A percentile compares a stretch with the other conserved stretches of the same genome.
These are phyloP conservation scores for Xanthoconium separans DNA, from an alignment of 1,284 basidiomycete species.

Conservation along the genomic window DNA sequence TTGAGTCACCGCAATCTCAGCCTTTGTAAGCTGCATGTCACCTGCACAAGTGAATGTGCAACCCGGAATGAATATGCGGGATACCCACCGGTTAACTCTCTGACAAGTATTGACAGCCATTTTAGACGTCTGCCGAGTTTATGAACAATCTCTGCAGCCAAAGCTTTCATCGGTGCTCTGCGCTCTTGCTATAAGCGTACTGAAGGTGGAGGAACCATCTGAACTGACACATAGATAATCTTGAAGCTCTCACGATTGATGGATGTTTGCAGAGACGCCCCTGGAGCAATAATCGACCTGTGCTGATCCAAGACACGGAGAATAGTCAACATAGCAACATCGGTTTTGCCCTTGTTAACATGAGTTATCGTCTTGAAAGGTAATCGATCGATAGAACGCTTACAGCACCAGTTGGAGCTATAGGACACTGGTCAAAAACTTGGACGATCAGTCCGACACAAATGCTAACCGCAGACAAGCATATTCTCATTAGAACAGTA, in stretches of 20 bases:
- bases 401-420: conserved; percentile 94
- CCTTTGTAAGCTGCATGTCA: conserved; percentile 97
- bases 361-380: conserved; percentile 9
- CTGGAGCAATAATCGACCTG: conserved; percentile 37
- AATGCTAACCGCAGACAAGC: conserved; percentile 84
- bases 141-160: conserved; percentile 93
- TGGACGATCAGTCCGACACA: neutral
- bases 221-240: conserved; percentile 89
- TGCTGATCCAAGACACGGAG: conserved; percentile 85
- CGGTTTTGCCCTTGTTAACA: conserved; percentile 87
- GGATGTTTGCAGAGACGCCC: conserved; percentile 45
- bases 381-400: conserved; percentile 31
- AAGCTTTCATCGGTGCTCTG: conserved; percentile 97
- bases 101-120: conserved; percentile 87
- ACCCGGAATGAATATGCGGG: neutral
- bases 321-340: conserved; percentile 95
- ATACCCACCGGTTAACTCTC: conserved; percentile 81
- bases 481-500: conserved; percentile 96
- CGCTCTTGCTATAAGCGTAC: conserved; percentile 3
- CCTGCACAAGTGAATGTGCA: conserved; percentile 44
- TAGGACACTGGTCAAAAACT: conserved; percentile 8
- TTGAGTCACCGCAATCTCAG: conserved; percentile 94
- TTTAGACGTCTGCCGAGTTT: conserved; percentile 90
- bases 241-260: conserved; percentile 84
- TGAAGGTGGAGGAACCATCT: neutral